These are phyloP conservation scores for Gossypium armourianum DNA, from an alignment of 441 rosid genomes.

Conservation along the genomic window DNA sequence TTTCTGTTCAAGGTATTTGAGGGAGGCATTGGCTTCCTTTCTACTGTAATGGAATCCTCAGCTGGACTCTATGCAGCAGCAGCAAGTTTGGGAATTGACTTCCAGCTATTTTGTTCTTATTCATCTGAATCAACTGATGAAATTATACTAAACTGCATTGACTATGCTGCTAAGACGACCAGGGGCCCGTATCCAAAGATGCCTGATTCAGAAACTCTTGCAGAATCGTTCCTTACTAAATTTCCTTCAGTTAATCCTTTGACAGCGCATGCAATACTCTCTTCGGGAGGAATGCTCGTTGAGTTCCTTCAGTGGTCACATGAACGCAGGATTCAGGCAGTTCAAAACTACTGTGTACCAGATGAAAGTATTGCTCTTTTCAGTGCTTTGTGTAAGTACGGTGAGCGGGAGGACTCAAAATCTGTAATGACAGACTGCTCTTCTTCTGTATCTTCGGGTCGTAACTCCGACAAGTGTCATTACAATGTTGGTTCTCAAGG, in stretches of 20 bases:
- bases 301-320: conserved; percentile 62
- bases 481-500: conserved; percentile 33
- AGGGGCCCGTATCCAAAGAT: conserved; percentile 45
- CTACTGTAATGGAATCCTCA: conserved; percentile 52
- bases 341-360: conserved; percentile 51
- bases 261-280: conserved; percentile 73
- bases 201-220: conserved; percentile 84
- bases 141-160: conserved; percentile 55
- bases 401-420: conserved; percentile 83
- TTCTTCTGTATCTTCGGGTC: conserved; percentile 76
- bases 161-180: conserved; percentile 32
- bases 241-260: conserved; percentile 88
- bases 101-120: conserved; percentile 74
- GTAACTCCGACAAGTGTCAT: conserved; percentile 48
- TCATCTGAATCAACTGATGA: conserved; percentile 67
- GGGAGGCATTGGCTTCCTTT: conserved; percentile 51
- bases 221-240: conserved; percentile 76
- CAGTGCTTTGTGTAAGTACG: conserved; percentile 57
- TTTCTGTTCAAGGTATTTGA: conserved; percentile 48
- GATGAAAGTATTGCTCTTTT: conserved; percentile 69
- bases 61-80: conserved; percentile 83
- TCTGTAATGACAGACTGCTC: conserved; percentile 87
- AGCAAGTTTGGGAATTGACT: conserved; percentile 75
- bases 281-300: conserved; percentile 44
- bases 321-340: conserved; percentile 40